phyloP scores from a whole-genome alignment of 2,329 filamentous ascomycete species.

The Fusarium nisikadoi region DNA sequence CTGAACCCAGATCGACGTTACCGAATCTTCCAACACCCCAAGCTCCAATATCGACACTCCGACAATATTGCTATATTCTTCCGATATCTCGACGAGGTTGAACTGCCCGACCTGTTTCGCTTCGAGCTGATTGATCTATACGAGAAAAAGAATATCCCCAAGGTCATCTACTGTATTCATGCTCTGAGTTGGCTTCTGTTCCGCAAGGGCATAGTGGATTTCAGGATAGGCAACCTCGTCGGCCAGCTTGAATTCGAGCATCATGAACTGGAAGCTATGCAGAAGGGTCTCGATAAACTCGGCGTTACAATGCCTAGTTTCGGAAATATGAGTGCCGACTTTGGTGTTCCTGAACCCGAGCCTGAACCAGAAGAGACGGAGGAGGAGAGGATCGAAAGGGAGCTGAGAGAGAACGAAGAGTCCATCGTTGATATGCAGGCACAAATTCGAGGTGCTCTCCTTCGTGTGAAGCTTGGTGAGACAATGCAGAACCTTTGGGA shows the following conservation, averaged over 20 bases:
- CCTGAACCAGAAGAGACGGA: slow-evolving; percentile 88
- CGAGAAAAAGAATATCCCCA: slow-evolving; percentile 99
- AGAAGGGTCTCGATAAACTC: slow-evolving; percentile 95
- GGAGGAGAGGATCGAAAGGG: slow-evolving; percentile 85
- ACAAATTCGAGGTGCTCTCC: slow-evolving; percentile 82
- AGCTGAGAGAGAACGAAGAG: slow-evolving; percentile 80
- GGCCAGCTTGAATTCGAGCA: slow-evolving; percentile 97
- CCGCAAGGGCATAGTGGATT: slow-evolving; percentile 92
- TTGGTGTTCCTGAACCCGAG: slow-evolving; percentile 80
- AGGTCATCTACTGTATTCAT: slow-evolving; percentile 99
- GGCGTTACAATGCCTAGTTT: slow-evolving; percentile 98
- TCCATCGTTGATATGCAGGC: slow-evolving; percentile 84
- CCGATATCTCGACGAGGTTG: slow-evolving; percentile 88
- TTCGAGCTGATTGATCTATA: slow-evolving; percentile 98
- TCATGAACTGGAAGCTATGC: slow-evolving; percentile 95
- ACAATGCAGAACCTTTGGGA: slow-evolving; percentile 94
- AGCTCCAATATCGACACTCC: slow-evolving; percentile 92
- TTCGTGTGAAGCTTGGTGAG: slow-evolving; percentile 79
- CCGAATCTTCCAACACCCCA: slow-evolving; percentile 86
- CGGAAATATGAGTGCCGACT: slow-evolving; percentile 95
- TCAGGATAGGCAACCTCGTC: slow-evolving; percentile 95
- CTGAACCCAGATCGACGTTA: slow-evolving; percentile 80
- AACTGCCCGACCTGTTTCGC: slow-evolving; percentile 92
- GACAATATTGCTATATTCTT: slow-evolving; percentile 99
- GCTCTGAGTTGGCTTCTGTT: slow-evolving; percentile 97